phyloP scores from a whole-genome alignment of 495 filamentous ascomycete genomes.

The Aspergillus taichungensis region DNA sequence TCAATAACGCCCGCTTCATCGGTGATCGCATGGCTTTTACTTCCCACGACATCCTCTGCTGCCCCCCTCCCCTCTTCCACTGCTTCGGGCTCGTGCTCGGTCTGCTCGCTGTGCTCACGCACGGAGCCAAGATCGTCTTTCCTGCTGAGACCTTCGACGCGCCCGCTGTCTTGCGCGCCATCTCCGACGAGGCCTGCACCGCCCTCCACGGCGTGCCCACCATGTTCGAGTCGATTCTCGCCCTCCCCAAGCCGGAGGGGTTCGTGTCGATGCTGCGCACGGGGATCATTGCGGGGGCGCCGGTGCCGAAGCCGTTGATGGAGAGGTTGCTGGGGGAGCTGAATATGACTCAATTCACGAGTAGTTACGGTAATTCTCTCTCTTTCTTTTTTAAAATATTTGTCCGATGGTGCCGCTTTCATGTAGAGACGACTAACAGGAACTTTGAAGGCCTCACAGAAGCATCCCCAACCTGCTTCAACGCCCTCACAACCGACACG shows the following conservation, averaged over 20 bases:
- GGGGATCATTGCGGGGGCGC: constrained; percentile 61
- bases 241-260: constrained; percentile 37
- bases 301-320: constrained; percentile 57
- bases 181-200: constrained; percentile 56
- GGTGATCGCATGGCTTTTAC: constrained; percentile 59
- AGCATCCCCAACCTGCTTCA: constrained; percentile 63
- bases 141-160: constrained; percentile 58
- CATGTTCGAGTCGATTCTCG: constrained; percentile 61
- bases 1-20: constrained; percentile 64
- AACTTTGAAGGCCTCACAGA: constrained; percentile 57
- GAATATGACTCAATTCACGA: constrained; percentile 61
- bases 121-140: constrained; percentile 59
- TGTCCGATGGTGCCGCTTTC: not conserved
- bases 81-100: constrained; percentile 68
- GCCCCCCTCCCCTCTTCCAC: constrained; percentile 64
- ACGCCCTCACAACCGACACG: constrained; percentile 56
- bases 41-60: constrained; percentile 55
- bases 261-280: constrained; percentile 49
- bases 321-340: constrained; percentile 49
- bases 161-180: constrained; percentile 45
- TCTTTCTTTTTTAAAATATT: not conserved
- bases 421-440: not conserved
- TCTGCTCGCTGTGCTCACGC: constrained; percentile 55
- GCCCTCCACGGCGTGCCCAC: constrained; percentile 64
- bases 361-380: constrained; percentile 45